Base-by-base conservation (phyloP, 768 basidiomycete species). In the Psilocybe azurescens region DNA sequence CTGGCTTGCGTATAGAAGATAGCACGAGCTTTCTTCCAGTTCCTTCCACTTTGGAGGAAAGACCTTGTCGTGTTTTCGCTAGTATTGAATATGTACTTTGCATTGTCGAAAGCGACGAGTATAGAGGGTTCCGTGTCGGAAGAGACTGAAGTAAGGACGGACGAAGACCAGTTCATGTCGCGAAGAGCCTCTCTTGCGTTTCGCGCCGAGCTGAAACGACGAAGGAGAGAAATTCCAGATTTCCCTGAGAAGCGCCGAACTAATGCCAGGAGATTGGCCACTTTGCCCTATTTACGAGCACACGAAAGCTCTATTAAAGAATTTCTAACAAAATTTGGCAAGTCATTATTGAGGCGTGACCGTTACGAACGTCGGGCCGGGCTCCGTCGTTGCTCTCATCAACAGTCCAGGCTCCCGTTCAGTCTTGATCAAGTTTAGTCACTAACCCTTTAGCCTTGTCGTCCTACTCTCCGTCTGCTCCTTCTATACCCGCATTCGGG, bases 61-160 rank as follows among this genome's bases (percentile, higher is more conserved):
- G 90, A 77, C 38, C 96, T 79, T 47, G 87, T 88, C 1, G 90
- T 87, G 61, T 90, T 90, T 74, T 97, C 95, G 7, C 93, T 89
- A 18, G 82, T 87, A 74, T 95, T 95, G 82, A 98, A 94, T 41
- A 96, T 81, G 67, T 95, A 98, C 67, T 93, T 91, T 11, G 85
- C 89, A 56, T 83, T 79, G 65, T 92, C 89, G 72, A 95, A 95
- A 1, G 83, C 80, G 65, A 97, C 75, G 61, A 91, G 76, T 28
- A 97, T 76, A 8, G 89, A 84, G 0, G 95, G 89, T 65, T 94
- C 88, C 1, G 95, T 92, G 77, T 98, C 96, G 54, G 86, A 86
- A 3, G 89, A 84, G 16, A 80, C 69, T 0, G 84, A 74, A 47
- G 83, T 85, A 58, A 89, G 75, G 29, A 89, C 85, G 3, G 84